Conservation (phyloP, 1,284 basidiomycete species). For the Vanrija humicola region DNA sequence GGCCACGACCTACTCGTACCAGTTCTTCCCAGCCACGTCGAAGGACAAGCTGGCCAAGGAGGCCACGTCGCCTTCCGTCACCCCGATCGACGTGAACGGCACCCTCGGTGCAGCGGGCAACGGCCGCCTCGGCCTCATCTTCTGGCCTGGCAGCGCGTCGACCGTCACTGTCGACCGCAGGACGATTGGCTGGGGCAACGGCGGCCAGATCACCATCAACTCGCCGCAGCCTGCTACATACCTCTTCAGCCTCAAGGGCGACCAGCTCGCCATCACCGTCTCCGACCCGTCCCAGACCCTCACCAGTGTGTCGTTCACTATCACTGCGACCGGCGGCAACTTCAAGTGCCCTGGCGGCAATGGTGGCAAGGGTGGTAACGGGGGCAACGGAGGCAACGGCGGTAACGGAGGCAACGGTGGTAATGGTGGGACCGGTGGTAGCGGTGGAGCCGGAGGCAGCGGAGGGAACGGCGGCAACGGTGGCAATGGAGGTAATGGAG, state of each 20-base stretch:
- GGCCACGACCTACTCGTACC: constrained; percentile 53
- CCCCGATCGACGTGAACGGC: constrained; percentile 8
- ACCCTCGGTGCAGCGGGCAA: constrained; percentile 15
- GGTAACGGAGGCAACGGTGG: too few species aligned
- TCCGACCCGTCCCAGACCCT: constrained; percentile 58
- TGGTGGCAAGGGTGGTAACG: too few species aligned
- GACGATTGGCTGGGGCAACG: constrained; percentile 16
- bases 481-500: too few species aligned
- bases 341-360: too few species aligned
- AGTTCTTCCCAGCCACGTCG: constrained; percentile 55
- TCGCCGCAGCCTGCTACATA: constrained; percentile 52
- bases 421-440: too few species aligned
- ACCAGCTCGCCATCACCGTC: constrained; percentile 52
- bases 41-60: constrained; percentile 5
- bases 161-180: constrained; percentile 16
- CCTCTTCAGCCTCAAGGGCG: constrained; percentile 51
- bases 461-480: too few species aligned
- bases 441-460: too few species aligned
- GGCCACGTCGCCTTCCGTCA: constrained; percentile 7
- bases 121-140: constrained; percentile 17
- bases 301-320: constrained; percentile 2
- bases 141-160: constrained; percentile 13
- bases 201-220: constrained; percentile 48
- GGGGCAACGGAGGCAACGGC: too few species aligned
- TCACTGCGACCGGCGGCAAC: background rate